Percentiles rank a stretch among this genome's conserved stretches.
Evolutionary conservation across 1,139 yeast species (phyloP).

Genomic region (Geotrichum reessii): DNA sequence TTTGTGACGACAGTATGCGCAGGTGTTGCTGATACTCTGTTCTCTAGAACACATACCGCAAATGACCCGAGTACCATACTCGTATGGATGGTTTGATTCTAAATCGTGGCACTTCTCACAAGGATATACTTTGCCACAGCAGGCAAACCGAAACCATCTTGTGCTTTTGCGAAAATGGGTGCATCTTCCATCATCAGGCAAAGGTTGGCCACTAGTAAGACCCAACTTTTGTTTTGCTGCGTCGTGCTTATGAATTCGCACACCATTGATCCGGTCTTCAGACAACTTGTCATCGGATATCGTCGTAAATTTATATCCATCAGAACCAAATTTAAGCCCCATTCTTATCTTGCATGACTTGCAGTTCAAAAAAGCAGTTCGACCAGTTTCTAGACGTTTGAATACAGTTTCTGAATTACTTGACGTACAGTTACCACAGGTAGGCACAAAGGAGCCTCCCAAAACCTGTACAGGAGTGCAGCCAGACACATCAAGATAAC

Average conservation of each 20-base stretch:
- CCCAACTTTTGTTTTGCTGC: slow-evolving; percentile 31
- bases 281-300: slow-evolving; percentile 30
- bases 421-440: slow-evolving; percentile 37
- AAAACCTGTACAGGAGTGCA: slow-evolving; percentile 37
- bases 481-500: slow-evolving; percentile 38
- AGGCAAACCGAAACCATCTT: slow-evolving; percentile 42
- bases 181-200: slow-evolving; percentile 40
- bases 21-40: slow-evolving; percentile 36
- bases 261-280: slow-evolving; percentile 21
- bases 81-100: slow-evolving; percentile 35
- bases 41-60: slow-evolving; percentile 43
- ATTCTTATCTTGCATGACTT: slow-evolving; percentile 37
- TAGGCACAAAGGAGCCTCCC: slow-evolving; percentile 37
- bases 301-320: slow-evolving; percentile 30
- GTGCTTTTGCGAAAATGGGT: slow-evolving; percentile 39
- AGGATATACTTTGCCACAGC: slow-evolving; percentile 41
- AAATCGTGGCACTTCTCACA: slow-evolving; percentile 42
- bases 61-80: slow-evolving; percentile 39
- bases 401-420: slow-evolving; percentile 28
- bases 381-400: slow-evolving; percentile 35
- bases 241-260: slow-evolving; percentile 20
- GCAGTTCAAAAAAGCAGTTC: slow-evolving; percentile 32
- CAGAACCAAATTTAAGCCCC: slow-evolving; percentile 32
- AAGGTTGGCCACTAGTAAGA: slow-evolving; percentile 37
- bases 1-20: slow-evolving; percentile 36